Evolutionary conservation across 2,329 filamentous ascomycete genomes (phyloP).

Genomic region (Fusarium sororula): DNA sequence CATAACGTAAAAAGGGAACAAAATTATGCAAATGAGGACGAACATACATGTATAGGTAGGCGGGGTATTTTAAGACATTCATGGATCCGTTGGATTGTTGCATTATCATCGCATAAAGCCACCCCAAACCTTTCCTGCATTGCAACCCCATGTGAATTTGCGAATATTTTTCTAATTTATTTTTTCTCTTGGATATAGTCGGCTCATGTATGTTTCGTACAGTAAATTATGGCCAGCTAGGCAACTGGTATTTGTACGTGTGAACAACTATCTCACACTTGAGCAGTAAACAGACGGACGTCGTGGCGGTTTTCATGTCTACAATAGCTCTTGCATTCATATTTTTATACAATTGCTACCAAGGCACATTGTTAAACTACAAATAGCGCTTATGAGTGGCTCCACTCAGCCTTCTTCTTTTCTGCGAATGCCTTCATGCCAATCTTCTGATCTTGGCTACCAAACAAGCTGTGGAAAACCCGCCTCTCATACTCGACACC

Average conservation of each 20-base stretch:
- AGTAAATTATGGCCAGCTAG: neutral
- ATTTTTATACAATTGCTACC: neutral
- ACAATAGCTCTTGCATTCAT: neutral
- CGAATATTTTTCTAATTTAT: neutral
- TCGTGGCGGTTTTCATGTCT: neutral
- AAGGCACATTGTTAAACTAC: neutral
- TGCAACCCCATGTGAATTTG: neutral
- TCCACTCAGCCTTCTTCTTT: slow-evolving; percentile 94
- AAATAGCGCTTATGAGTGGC: slow-evolving; percentile 67
- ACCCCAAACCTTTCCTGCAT: neutral
- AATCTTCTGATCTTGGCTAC: slow-evolving; percentile 96
- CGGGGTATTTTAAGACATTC: neutral
- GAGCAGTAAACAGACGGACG: neutral
- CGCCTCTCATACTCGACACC: slow-evolving; percentile 95
- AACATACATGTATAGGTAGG: neutral
- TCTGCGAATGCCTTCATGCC: slow-evolving; percentile 95
- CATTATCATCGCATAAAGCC: neutral
- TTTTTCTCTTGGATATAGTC: neutral
- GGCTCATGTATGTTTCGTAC: neutral
- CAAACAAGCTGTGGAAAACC: slow-evolving; percentile 93
- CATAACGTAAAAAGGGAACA: neutral
- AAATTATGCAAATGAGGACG: neutral
- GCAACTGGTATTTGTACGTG: neutral
- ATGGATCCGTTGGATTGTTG: neutral
- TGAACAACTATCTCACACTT: slow-evolving; percentile 10